A percentile compares a stretch with the other conserved stretches of the same genome.
Conservation (phyloP, 73 alveolate genomes). For the Strombidium stylifer region DNA sequence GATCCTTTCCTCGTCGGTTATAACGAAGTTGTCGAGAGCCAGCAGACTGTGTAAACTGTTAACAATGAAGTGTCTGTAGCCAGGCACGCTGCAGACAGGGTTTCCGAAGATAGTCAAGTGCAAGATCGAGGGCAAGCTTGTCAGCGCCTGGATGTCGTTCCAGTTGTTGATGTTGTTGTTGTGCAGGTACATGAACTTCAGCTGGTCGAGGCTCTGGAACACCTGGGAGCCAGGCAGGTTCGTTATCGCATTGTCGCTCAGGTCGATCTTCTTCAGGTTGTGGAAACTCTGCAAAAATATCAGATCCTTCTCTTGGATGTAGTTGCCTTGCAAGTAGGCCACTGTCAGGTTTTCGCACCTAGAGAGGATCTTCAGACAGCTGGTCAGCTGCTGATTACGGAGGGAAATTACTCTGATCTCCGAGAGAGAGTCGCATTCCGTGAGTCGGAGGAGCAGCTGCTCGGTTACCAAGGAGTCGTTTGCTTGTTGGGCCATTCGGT, state of each 20-base stretch:
- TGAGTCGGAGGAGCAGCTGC: constrained; percentile 23
- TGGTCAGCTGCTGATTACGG: constrained; percentile 15
- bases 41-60: constrained; percentile 31
- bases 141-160: constrained; percentile 32
- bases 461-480: constrained; percentile 28
- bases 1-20: constrained; percentile 63
- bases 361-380: constrained; percentile 16
- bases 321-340: constrained; percentile 48
- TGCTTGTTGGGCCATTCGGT: not conserved
- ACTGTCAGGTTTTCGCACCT: constrained; percentile 26
- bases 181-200: constrained; percentile 47
- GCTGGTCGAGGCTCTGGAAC: constrained; percentile 4
- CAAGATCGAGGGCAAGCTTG: constrained; percentile 20
- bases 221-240: constrained; percentile 19
- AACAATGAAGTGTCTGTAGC: constrained; percentile 53
- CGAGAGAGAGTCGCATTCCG: constrained; percentile 15
- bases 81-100: constrained; percentile 40
- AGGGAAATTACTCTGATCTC: constrained; percentile 45
- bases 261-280: constrained; percentile 29
- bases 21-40: constrained; percentile 51
- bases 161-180: constrained; percentile 29
- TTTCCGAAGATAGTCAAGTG: constrained; percentile 54
- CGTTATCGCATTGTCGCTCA: constrained; percentile 28
- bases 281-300: not conserved
- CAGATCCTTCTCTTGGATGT: constrained; percentile 14